Percentiles rank a stretch among this genome's conserved stretches.
These are phyloP conservation scores for Apophysomyces trapeziformis DNA, from an alignment of 371 early-diverging fungal species.

Conservation along the genomic window DNA sequence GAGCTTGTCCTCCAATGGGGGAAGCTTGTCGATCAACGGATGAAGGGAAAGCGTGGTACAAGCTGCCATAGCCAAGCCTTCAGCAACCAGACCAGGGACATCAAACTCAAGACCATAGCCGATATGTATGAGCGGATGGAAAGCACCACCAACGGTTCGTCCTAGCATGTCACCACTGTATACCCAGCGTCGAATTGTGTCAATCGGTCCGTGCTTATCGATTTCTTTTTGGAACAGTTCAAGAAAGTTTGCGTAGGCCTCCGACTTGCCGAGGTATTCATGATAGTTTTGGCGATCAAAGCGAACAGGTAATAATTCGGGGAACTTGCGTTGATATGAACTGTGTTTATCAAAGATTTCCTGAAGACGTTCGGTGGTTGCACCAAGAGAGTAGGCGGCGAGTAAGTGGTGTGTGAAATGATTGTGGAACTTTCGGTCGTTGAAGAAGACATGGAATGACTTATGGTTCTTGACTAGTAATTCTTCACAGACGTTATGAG, in stretches of 20 bases:
- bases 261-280: conserved; percentile 43
- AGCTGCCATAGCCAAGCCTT: conserved; percentile 61
- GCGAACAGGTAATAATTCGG: conserved; percentile 23
- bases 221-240: conserved; percentile 55
- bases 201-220: conserved; percentile 41
- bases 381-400: conserved; percentile 61
- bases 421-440: conserved; percentile 50
- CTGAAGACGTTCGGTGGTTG: conserved; percentile 47
- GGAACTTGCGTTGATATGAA: conserved; percentile 35
- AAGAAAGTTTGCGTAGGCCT: conserved; percentile 51
- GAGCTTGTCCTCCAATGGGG: background rate
- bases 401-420: conserved; percentile 61
- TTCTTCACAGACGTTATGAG: conserved; percentile 34
- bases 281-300: conserved; percentile 48
- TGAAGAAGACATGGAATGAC: conserved; percentile 50
- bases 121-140: conserved; percentile 69
- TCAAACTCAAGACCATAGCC: conserved; percentile 72
- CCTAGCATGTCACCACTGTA: conserved; percentile 49
- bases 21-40: conserved; percentile 19
- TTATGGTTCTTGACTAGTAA: conserved; percentile 41
- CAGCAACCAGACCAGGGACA: conserved; percentile 53
- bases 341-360: conserved; percentile 57
- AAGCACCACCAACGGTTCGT: conserved; percentile 52
- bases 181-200: conserved; percentile 53
- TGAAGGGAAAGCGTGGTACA: conserved; percentile 34